phyloP scores from a whole-genome alignment of 1,284 basidiomycete genomes.

The Gymnopus androsaceus region DNA sequence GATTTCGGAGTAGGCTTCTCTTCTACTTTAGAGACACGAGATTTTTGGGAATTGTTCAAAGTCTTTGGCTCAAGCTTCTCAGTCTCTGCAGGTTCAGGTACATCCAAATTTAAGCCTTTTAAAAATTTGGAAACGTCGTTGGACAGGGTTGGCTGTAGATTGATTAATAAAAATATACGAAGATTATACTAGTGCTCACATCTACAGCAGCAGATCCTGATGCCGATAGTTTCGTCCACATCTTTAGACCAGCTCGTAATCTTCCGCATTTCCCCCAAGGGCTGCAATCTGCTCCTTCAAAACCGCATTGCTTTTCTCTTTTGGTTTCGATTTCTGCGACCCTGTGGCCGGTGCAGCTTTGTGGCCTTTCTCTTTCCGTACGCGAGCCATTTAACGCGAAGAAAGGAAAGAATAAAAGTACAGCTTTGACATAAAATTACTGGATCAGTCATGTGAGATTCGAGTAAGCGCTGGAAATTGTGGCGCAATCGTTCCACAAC shows the following conservation, averaged over 20 bases:
- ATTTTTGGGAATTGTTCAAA: slow-evolving; percentile 13
- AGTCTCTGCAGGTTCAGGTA: slow-evolving; percentile 29
- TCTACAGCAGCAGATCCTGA: slow-evolving; percentile 24
- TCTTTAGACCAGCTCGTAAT: slow-evolving; percentile 36
- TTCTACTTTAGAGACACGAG: neutral
- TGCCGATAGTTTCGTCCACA: slow-evolving; percentile 22
- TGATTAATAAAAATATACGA: neutral
- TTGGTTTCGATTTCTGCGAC: slow-evolving; percentile 16
- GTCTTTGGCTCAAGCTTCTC: slow-evolving; percentile 18
- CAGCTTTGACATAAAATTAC: too few species aligned
- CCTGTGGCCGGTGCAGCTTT: slow-evolving; percentile 13
- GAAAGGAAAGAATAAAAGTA: neutral
- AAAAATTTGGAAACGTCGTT: slow-evolving; percentile 63
- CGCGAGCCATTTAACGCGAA: slow-evolving; percentile 28
- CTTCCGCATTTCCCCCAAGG: slow-evolving; percentile 35
- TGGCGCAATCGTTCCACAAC: too few species aligned
- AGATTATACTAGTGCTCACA: slow-evolving; percentile 23
- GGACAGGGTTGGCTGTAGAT: slow-evolving; percentile 43
- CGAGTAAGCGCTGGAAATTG: too few species aligned
- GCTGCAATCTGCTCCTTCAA: slow-evolving; percentile 31
- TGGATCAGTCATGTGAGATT: too few species aligned
- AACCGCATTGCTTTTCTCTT: slow-evolving; percentile 20
- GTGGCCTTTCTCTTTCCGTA: slow-evolving; percentile 32
- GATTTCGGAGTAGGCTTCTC: neutral
- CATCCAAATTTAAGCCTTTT: slow-evolving; percentile 51